Evolutionary conservation across 2,329 filamentous ascomycete species (phyloP).

Genomic region (Fusarium sp.): DNA sequence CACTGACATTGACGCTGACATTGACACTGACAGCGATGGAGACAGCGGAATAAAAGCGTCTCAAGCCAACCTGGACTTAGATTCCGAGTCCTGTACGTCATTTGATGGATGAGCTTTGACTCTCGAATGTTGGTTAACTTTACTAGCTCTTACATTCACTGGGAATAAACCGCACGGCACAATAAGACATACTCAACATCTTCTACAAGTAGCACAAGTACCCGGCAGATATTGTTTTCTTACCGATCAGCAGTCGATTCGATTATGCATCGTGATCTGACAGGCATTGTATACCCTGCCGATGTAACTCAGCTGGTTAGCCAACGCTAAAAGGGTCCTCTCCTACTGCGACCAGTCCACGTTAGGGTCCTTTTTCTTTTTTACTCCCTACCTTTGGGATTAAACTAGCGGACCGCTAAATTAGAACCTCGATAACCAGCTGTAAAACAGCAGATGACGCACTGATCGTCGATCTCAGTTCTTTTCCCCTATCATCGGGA

Average conservation of each 20-base stretch:
- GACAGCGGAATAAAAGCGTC: background rate
- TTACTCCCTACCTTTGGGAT: background rate
- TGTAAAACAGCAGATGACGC: conserved; percentile 1
- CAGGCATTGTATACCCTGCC: conserved; percentile 3
- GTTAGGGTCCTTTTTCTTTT: conserved; percentile 1
- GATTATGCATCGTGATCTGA: conserved; percentile 12
- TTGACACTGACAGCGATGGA: background rate
- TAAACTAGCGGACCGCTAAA: conserved; percentile 4
- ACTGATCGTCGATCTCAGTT: conserved; percentile 5
- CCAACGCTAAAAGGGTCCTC: background rate
- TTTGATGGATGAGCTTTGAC: background rate
- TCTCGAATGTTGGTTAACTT: background rate
- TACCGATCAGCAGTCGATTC: background rate
- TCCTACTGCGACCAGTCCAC: background rate
- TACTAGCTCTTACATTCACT: background rate
- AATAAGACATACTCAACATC: background rate
- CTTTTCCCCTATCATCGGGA: conserved; percentile 7
- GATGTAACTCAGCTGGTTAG: conserved; percentile 4
- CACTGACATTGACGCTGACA: background rate
- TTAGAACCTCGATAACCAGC: background rate
- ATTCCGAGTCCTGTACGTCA: background rate
- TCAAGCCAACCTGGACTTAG: too few relatives aligned
- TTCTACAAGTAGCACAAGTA: background rate
- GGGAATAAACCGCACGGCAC: background rate
- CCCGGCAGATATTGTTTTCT: background rate